Evolutionary conservation across 768 basidiomycete species (phyloP).

Genomic region (Plicaturopsis crispa): DNA sequence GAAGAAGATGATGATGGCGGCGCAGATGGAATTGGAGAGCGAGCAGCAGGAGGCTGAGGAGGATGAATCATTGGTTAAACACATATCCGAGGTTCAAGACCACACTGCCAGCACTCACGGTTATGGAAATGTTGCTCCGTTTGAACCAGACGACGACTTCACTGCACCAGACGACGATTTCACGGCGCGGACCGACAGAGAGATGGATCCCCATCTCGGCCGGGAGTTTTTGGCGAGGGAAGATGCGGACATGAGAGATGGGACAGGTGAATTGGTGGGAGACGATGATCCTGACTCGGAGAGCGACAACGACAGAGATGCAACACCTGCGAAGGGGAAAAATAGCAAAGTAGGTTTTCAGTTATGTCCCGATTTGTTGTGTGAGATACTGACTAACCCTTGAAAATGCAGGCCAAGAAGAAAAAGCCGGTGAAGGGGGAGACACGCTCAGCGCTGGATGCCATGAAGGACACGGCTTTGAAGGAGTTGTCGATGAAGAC

Average conservation of each 20-base stretch:
- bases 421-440: neutral
- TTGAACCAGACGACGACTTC: no score
- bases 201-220: neutral
- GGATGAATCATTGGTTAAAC: neutral
- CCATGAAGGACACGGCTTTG: neutral
- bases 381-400: neutral
- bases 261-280: neutral
- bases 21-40: conserved; percentile 2
- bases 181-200: no score
- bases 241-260: neutral
- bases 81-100: conserved; percentile 3
- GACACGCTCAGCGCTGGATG: neutral
- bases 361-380: neutral
- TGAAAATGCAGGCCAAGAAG: neutral
- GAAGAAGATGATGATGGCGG: conserved; percentile 1
- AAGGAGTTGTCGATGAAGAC: neutral
- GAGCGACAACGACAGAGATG: neutral
- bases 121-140: no score
- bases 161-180: no score
- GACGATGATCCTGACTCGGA: neutral
- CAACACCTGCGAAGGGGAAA: no score
- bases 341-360: no score
- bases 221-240: neutral
- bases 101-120: no score
- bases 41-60: conserved; percentile 1